Percentiles rank a stretch among this genome's conserved stretches.
Evolutionary conservation across 2,329 filamentous ascomycete genomes (phyloP).

Genomic region (Dichotomopilus funicola): DNA sequence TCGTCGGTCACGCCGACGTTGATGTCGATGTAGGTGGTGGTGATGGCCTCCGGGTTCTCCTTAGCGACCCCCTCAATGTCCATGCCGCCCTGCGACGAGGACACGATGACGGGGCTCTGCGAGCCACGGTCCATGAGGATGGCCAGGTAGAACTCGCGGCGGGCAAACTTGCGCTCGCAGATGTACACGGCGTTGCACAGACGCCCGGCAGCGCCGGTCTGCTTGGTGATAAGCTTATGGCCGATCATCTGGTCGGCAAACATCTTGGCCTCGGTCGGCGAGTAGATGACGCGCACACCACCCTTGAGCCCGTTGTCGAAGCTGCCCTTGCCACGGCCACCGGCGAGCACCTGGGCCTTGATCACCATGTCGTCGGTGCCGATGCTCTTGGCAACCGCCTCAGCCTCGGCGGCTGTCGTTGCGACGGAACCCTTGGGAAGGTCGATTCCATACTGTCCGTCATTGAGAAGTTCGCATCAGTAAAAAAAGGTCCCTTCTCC

Average conservation of each 20-base stretch:
- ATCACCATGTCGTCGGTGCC: slow-evolving; percentile 97
- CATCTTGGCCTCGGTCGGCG: slow-evolving; percentile 91
- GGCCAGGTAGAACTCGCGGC: slow-evolving; percentile 97
- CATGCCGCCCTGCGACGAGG: slow-evolving; percentile 97
- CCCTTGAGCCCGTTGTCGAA: slow-evolving; percentile 99
- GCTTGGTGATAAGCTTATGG: slow-evolving; percentile 99
- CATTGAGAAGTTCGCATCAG: slow-evolving; percentile 11
- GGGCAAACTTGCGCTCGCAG: slow-evolving; percentile 98
- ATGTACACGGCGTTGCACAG: slow-evolving; percentile 98
- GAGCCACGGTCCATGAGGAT: slow-evolving; percentile 94
- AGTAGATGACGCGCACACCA: slow-evolving; percentile 98
- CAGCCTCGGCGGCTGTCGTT: slow-evolving; percentile 76
- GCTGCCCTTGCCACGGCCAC: slow-evolving; percentile 93
- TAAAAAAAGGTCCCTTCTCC: background rate
- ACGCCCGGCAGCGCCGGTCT: slow-evolving; percentile 88
- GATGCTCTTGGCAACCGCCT: slow-evolving; percentile 83
- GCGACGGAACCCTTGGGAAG: slow-evolving; percentile 88
- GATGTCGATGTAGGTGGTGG: slow-evolving; percentile 90
- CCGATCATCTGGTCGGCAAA: slow-evolving; percentile 99
- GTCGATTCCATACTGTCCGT: slow-evolving; percentile 77
- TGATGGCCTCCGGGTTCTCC: slow-evolving; percentile 93
- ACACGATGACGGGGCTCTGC: slow-evolving; percentile 91
- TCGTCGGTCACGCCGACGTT: slow-evolving; percentile 92
- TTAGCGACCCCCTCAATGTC: slow-evolving; percentile 98
- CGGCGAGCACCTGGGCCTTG: slow-evolving; percentile 97